Conservation (phyloP, 345 rosid genomes). For the Salix dunnii region DNA sequence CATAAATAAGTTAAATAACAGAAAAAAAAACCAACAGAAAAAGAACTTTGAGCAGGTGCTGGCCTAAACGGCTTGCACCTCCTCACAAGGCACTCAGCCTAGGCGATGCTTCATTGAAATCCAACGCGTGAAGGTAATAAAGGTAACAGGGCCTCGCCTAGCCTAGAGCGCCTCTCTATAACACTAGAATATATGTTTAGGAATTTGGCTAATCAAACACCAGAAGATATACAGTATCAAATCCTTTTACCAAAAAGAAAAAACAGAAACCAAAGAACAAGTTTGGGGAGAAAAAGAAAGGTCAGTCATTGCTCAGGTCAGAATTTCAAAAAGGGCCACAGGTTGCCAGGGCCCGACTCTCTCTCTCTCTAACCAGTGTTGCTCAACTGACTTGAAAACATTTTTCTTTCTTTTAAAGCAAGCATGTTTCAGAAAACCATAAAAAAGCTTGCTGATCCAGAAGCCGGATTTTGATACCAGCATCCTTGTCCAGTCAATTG, state of each 20-base stretch:
- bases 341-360: background rate
- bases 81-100: too few relatives aligned
- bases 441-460: background rate
- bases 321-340: background rate
- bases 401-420: background rate
- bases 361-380: background rate
- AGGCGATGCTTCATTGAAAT: too few relatives aligned
- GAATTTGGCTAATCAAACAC: slow-evolving; percentile 10
- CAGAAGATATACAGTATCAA: slow-evolving; percentile 3
- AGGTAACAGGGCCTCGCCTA: too few relatives aligned
- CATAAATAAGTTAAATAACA: too few relatives aligned
- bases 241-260: slow-evolving; percentile 9
- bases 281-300: background rate
- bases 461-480: background rate
- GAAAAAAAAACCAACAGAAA: too few relatives aligned
- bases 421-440: background rate
- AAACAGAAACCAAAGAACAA: background rate
- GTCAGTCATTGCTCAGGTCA: background rate
- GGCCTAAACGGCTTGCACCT: too few relatives aligned
- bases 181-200: slow-evolving; percentile 1
- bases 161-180: too few relatives aligned
- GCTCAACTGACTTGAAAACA: background rate
- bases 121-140: too few relatives aligned
- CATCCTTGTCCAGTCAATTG: background rate
- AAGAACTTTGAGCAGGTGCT: too few relatives aligned